Base-by-base conservation (phyloP, 371 early-diverging fungal species). In the Mucor plumbeus region DNA sequence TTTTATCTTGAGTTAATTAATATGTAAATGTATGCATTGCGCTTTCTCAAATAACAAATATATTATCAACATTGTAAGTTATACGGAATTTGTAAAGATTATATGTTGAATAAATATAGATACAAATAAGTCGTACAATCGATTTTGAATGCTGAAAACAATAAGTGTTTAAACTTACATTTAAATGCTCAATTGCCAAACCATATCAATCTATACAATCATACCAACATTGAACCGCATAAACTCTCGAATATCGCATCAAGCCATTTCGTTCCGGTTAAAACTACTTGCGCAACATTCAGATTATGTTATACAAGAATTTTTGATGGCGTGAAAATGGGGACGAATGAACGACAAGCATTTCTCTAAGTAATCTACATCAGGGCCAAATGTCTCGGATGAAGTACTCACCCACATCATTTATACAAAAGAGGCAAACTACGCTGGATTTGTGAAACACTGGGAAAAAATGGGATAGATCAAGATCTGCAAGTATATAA, bases 371-470 rank as follows among this genome's bases (percentile, higher is more conserved):
- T 19, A 9, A 48, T 8, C 19, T 6, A 10, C 43, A 48, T 21
- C 10, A 48, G 48, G 19, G 17, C 6, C 21, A 48, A 48, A 48
- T 48, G 48, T 48, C 48, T 48, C 48, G 48, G 48, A 48, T 48
- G 48, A 48, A 48, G 10, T 48, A 14, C 54, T 54, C 54, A 54
- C 54, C 54, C 54, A 54, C 54, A 54, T 48, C 48, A 4, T 47
- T 48, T 48, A n/a, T 5, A 48, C 48, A 21, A 48, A 48, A 48
- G 48, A 48, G 48, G 48, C 19, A 19, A 48, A 48, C 19, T 48
- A 21, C 10, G 19, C 0, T n/a, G 48, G 7, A 48, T 48, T n/a
- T 48, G 48, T 48, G 48, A 48, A 19, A 48, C 48, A 26, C 54
- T 54, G 54, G 54, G 54, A 54, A 33, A 54, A 54, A 34, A 14